Conservation (phyloP, 306 rosid genomes). For the Acacia crassicarpa region DNA sequence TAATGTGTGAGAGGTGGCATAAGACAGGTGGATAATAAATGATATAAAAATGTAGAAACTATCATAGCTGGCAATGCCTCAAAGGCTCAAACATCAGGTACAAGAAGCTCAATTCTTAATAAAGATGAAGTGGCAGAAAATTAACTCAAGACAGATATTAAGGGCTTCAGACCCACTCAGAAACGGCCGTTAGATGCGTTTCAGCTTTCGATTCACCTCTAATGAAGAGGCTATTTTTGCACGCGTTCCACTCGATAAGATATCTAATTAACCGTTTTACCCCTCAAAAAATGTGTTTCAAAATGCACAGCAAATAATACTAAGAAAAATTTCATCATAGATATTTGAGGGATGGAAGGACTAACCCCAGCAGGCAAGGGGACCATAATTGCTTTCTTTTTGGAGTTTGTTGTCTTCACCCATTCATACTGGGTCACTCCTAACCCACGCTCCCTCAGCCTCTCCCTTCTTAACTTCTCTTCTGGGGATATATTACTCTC, state of each 20-base stretch:
- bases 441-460: conserved; percentile 90
- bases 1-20: neutral
- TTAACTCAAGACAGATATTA: neutral
- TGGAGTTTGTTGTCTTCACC: conserved; percentile 71
- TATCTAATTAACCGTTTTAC: neutral
- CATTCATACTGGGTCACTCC: conserved; percentile 96
- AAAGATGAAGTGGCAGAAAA: neutral
- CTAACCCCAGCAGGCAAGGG: conserved; percentile 98
- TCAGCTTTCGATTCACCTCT: conserved; percentile 11
- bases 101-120: neutral
- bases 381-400: conserved; percentile 72
- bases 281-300: neutral
- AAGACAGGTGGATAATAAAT: conserved; percentile 8
- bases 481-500: conserved; percentile 85
- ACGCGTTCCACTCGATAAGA: neutral
- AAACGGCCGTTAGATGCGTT: neutral
- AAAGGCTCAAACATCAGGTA: neutral
- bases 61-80: conserved; percentile 1
- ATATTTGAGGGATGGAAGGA: conserved; percentile 26
- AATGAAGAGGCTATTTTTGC: neutral
- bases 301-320: neutral
- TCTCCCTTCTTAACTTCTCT: conserved; percentile 95
- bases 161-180: neutral
- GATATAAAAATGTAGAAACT: conserved; percentile 5
- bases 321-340: neutral